Base-by-base conservation (phyloP, 495 filamentous ascomycete genomes). In the Rhypophila decipiens region DNA sequence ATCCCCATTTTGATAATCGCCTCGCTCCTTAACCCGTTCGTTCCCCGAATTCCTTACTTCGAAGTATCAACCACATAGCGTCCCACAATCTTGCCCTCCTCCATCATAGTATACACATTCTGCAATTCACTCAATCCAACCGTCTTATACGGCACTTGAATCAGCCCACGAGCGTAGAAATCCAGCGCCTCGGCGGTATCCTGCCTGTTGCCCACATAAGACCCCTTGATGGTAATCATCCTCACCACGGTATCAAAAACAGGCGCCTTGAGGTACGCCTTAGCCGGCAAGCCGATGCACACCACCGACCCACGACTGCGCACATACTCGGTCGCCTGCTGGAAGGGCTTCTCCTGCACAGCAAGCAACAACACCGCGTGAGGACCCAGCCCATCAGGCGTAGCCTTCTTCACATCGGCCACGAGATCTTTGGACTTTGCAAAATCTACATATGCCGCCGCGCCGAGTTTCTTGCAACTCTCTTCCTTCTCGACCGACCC, bases 221-320 rank as follows among this genome's bases (percentile, higher is more conserved):
- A 86, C 36, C 90, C 90, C 73, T 87, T 89, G 76, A 97, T 96
- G 52, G 68, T 84, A 67, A 96, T 84, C 88, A 95, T 95, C 49
- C 72, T 61, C 52, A 90, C 76, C 21, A 96, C 90, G 2, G 84
- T 85, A 52, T 86, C 78, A 61, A 95, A 93, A 20, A 96, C 89
- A 8, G 87, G 85, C 3, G 90, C 90, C 47, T 78, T 77, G 39
- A 95, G 74, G 61, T 71, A 87, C 2, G 90, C 90, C 37, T 76
- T 69, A 1, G 86, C 84, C 0, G 90, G 90, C 10, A 96, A 67
- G 46, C 90, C 91, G 51, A 97, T 91, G 53, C 85, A 87, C 42
- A 96, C 77, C 49, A 95, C 80, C 17, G 78, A 73, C 23, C 90
- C 90, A 13, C 82, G 79, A 39, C 86, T 80, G 36, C 90, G 83